Evolutionary conservation across 331 rosid genomes (phyloP).

Genomic region (Quercus lobata): DNA sequence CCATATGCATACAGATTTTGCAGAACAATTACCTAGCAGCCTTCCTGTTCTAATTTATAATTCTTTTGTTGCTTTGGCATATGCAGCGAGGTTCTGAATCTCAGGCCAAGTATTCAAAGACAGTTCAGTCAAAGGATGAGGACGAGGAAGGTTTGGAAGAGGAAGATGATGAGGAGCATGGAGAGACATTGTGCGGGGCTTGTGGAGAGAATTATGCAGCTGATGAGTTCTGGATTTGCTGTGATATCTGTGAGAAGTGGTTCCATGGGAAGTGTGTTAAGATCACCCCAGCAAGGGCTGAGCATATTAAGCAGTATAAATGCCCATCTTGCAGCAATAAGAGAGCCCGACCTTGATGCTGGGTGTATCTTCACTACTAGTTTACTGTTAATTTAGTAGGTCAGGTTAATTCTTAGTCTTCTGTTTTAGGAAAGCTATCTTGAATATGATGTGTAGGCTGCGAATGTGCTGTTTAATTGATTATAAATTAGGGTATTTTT

Average conservation of each 20-base stretch:
- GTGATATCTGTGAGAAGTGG: conserved; percentile 79
- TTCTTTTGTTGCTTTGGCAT: conserved; percentile 16
- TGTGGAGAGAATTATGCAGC: conserved; percentile 65
- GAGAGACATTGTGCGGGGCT: conserved; percentile 65
- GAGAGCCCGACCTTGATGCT: conserved; percentile 52
- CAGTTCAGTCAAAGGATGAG: conserved; percentile 38
- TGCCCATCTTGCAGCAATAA: conserved; percentile 90
- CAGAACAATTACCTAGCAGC: not conserved
- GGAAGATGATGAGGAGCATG: conserved; percentile 66
- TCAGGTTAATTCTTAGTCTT: conserved; percentile 33
- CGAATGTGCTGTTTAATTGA: conserved; percentile 14
- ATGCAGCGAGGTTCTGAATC: conserved; percentile 60
- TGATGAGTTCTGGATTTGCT: conserved; percentile 78
- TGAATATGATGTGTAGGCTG: conserved; percentile 21
- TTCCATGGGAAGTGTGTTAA: conserved; percentile 81
- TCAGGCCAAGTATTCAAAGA: conserved; percentile 44
- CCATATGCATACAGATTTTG: not conserved
- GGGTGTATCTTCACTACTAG: conserved; percentile 14
- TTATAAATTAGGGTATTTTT: conserved; percentile 24
- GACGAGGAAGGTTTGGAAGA: conserved; percentile 48
- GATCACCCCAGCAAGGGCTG: conserved; percentile 82
- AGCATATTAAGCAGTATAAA: conserved; percentile 70
- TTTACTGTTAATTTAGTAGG: conserved; percentile 44
- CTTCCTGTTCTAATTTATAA: not conserved
- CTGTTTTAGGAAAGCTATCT: conserved; percentile 30